phyloP scores from a whole-genome alignment of 352 stramenopile species.

The Poterioochromonas sp. region DNA sequence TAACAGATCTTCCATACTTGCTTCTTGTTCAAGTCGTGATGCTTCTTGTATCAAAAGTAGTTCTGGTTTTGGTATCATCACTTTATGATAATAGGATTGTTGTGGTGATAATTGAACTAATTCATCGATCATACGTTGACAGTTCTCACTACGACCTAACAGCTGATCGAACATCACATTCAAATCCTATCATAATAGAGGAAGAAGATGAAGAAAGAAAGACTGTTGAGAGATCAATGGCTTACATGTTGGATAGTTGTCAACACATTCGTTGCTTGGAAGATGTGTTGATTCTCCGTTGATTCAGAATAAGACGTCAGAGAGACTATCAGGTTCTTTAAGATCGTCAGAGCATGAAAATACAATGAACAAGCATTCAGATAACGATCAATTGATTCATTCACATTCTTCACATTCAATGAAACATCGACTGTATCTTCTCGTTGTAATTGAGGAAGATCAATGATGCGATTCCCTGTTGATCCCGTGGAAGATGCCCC shows the following conservation, averaged over 20 bases:
- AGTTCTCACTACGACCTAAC: background rate
- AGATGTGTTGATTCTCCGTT: background rate
- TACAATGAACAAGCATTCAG: background rate
- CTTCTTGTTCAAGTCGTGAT: constrained; percentile 1
- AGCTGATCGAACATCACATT: background rate
- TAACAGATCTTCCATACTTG: constrained; percentile 7
- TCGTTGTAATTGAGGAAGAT: background rate
- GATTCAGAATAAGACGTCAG: background rate
- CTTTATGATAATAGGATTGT: background rate
- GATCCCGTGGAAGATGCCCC: background rate
- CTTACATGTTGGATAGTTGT: background rate
- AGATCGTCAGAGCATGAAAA: constrained; percentile 1
- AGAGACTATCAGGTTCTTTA: background rate
- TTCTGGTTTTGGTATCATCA: background rate
- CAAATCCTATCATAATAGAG: background rate
- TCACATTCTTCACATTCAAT: too few species aligned
- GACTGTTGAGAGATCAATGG: background rate
- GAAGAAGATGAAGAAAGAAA: background rate
- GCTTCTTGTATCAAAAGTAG: constrained; percentile 8
- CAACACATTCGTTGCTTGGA: background rate
- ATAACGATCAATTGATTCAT: background rate
- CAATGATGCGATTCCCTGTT: too few species aligned
- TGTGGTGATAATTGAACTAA: background rate
- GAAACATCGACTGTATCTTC: background rate
- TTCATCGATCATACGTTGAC: background rate